Base-by-base conservation (phyloP, 73 alveolate genomes). In the Stentor roeselii region DNA sequence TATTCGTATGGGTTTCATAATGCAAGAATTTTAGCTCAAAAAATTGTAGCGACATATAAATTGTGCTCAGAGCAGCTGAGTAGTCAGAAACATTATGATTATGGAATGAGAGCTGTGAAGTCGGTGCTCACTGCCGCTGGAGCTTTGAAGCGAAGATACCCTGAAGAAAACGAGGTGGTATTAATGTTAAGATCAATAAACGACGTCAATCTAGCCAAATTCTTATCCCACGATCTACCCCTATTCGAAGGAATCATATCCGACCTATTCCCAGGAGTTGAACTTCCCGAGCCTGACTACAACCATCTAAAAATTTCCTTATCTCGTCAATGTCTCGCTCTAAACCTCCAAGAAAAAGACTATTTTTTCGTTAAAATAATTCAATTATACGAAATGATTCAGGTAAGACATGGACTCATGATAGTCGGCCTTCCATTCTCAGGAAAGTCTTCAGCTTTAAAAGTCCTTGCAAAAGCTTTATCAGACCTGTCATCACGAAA, bases 341-440 rank as follows among this genome's bases (percentile, higher is more conserved):
- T 86, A 84, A 60, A 90, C 92, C 78, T 88, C 96, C 59, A 87
- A 84, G 80, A 89, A 84, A 58, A 83, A 89, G 84, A 96, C 39
- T 96, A 97, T 90, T 96, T 98, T 83, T 90, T 95, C 77, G 98
- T 89, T 82, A 98, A 98, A 93, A 89, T 93, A 84, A 97, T 98
- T 60, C 98, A 98, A 93, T 89, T 98, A 83, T 97, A 97, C 86
- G 99, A 98, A 86, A 97, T 97, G 94, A 97, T 95, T 60, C 94
- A 95, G 75, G 99, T 98, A 21, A 90, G 99, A 60, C 99, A 98
- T 93, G 99, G 99, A 35, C 97, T 98, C 88, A 98, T 98, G 99
- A 88, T 98, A 37, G 99, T 98, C 35, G 99, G 99, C 3, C 96
- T 95, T 80, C 98, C 99, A 31, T 97, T 96, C 87, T 93, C 99